phyloP scores from a whole-genome alignment of 495 filamentous ascomycete species.

The Neurospora intermedia region DNA sequence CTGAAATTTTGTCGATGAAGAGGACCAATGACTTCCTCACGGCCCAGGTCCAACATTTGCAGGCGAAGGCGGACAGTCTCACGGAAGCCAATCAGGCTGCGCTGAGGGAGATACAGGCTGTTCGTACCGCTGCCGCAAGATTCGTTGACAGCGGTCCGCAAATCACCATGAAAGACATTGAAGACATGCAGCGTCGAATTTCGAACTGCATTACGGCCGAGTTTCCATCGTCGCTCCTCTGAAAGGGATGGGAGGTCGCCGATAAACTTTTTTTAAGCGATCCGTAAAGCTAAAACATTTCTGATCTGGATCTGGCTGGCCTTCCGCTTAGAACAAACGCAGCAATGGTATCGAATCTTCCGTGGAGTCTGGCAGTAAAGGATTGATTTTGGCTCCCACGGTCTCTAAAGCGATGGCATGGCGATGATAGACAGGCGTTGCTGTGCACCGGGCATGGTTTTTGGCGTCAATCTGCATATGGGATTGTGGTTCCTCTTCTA shows the following conservation, averaged over 20 bases:
- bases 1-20: neutral
- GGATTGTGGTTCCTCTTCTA: neutral
- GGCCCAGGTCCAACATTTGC: neutral
- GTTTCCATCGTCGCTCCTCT: neutral
- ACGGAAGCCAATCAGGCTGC: neutral
- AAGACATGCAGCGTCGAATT: neutral
- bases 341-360: neutral
- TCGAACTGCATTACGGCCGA: neutral
- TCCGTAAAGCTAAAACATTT: neutral
- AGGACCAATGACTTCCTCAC: neutral
- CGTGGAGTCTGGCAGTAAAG: neutral
- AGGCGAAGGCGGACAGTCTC: neutral
- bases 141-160: neutral
- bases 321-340: neutral
- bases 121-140: neutral
- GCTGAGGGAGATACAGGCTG: neutral
- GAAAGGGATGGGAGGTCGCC: neutral
- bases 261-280: neutral
- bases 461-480: neutral
- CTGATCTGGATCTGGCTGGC: neutral
- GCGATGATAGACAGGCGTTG: neutral
- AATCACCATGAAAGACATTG: neutral
- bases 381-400: neutral
- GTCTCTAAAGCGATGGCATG: neutral
- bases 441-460: neutral